Evolutionary conservation across 2,329 filamentous ascomycete species (phyloP), one percentile per base, ranked within the genome.

Genomic region (Phyllosticta capitalensis): DNA sequence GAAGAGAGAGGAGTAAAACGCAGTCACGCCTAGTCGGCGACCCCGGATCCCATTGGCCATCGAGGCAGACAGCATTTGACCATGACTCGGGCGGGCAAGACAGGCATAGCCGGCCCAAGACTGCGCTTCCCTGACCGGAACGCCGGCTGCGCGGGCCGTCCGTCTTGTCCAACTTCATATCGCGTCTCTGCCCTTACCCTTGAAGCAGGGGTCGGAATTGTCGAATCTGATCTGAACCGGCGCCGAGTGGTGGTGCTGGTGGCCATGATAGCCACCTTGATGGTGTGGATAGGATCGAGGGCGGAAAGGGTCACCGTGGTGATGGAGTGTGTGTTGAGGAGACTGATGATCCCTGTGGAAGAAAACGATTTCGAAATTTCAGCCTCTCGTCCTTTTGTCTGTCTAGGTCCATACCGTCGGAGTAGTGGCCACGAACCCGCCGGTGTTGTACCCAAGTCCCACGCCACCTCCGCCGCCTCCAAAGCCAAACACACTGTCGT

Each of bases 401-500:
- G 63, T 65, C 72, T 67, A 75, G 65, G 72, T 75, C 73, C 73
- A 75, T 68, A 75, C 69, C 65, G 71, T 67, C 59, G 67, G 63
- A 67, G 68, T 45, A 30, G 52, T 65, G 66, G 71, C 69, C 69
- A 75, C 73, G 72, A 75, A 75, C 72, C 73, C 72, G 69, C 71
- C 71, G 66, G 69, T 66, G 38, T 45, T 45, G 69, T 72, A 74
- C 65, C 71, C 71, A 66, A 71, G 68, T 61, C 67, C 65, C 68
- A 72, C 71, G 67, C 48, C 54, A 50, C 58, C 58, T 24, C 70
- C 69, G 66, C 53, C 49, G 51, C 58, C 53, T 38, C 70, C 69
- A 67, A 69, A 74, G 65, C 69, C 71, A 64, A 74, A 71, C 63
- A 70, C 69, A 65, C 74, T 71, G 56, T 76, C 75, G 58, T 75